Evolutionary conservation across 2,329 filamentous ascomycete species (phyloP).

Genomic region (Aphanocladium album): DNA sequence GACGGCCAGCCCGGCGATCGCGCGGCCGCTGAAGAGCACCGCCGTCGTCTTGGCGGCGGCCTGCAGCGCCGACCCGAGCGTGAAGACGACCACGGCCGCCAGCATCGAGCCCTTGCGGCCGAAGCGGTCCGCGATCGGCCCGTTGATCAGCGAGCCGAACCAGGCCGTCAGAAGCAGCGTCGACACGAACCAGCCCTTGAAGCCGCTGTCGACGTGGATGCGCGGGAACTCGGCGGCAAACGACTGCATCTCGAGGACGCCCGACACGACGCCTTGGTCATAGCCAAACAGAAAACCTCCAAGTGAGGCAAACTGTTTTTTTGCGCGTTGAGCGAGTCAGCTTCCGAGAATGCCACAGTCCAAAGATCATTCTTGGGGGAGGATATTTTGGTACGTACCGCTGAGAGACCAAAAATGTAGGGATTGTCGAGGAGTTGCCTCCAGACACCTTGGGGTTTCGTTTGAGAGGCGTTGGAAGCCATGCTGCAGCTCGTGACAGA

Average conservation of each 20-base stretch:
- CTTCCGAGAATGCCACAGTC: background rate
- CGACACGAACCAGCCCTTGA: slow-evolving; percentile 50
- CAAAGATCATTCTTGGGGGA: no score
- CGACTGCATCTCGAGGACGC: slow-evolving; percentile 41
- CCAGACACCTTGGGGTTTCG: slow-evolving; percentile 17
- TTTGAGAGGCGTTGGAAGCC: background rate
- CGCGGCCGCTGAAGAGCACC: slow-evolving; percentile 38
- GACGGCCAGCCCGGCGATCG: slow-evolving; percentile 39
- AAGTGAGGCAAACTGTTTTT: slow-evolving; percentile 31
- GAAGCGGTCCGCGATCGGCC: slow-evolving; percentile 32
- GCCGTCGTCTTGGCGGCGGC: slow-evolving; percentile 34
- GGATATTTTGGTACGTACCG: slow-evolving; percentile 23
- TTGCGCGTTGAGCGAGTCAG: background rate
- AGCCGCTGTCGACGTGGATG: slow-evolving; percentile 37
- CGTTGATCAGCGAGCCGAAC: slow-evolving; percentile 42
- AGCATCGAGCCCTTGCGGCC: slow-evolving; percentile 32
- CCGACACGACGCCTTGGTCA: slow-evolving; percentile 44
- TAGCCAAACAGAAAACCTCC: slow-evolving; percentile 44
- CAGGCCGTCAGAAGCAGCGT: slow-evolving; percentile 43
- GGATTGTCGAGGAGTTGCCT: slow-evolving; percentile 33
- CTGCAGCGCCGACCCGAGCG: slow-evolving; percentile 40
- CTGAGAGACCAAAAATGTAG: slow-evolving; percentile 39
- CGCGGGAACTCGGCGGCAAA: slow-evolving; percentile 29
- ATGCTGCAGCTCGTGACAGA: background rate
- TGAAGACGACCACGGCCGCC: slow-evolving; percentile 30